Evolutionary conservation across 768 basidiomycete species (phyloP), one percentile per base, ranked within the genome.

Genomic region (Postia placenta): DNA sequence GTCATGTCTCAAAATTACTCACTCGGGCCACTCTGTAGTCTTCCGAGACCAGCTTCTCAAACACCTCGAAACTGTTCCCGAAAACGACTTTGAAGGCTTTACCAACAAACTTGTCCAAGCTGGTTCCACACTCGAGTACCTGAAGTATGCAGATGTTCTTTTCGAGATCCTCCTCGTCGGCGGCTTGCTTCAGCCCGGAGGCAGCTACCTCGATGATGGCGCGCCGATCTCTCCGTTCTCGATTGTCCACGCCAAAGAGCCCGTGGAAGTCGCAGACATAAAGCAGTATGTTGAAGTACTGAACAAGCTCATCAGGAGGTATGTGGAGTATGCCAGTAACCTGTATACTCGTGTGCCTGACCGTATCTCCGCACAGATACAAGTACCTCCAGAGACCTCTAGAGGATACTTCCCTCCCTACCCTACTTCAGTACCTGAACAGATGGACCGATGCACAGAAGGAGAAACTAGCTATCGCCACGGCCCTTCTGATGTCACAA

Each of bases 301-400:
- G 60, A 92, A 92, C 69, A 94, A 92, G 73, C 85, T 98, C 50
- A 92, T 94, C 75, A 79, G 95, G 70, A 85, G 95, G 92, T 90
- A 59, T 48, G 68, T 54, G 15, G 30, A 25, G 17, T 43, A 12
- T 25, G 42, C 45, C 26, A 26, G 20, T 28, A 15, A 33, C 9
- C 30, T 47, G 19, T 28, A 33, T 53, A 50, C 42, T 15, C 15
- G 30, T 28, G 30, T 53, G 50, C 42, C 30, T 33, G 30, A 33
- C 30, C 7, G 15, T 33, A 15, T 14, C 49, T 56, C 28, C 28
- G 37, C 47, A 30, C 62, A 95, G 93, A 71, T 98, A 97, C 78
- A 97, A 97, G 70, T 99, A 98, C 77, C 89, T 99, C 60, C 95
- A 97, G 69, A 92, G 87, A 68, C 92, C 95, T 38, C 83, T 99